These are phyloP conservation scores for Metarhizium sp. DNA, from an alignment of 2,329 filamentous ascomycete genomes.

Conservation along the genomic window DNA sequence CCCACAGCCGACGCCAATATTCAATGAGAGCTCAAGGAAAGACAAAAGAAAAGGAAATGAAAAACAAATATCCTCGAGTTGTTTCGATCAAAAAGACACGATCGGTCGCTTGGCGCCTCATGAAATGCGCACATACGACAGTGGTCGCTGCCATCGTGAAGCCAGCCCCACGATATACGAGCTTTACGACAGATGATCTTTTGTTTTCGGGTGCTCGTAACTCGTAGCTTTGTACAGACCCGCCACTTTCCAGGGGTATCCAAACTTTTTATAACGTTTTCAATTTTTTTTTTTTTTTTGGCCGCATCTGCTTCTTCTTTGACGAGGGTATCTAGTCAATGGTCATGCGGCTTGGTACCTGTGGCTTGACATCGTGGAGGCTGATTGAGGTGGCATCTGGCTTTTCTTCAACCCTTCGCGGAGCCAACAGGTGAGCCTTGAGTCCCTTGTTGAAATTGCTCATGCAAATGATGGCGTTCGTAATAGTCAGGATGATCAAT, in stretches of 20 bases:
- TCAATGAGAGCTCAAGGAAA: neutral
- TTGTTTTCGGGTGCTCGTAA: conserved; percentile 1
- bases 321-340: conserved; percentile 37
- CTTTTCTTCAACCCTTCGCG: conserved; percentile 40
- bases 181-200: neutral
- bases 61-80: neutral
- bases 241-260: conserved; percentile 1
- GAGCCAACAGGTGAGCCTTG: conserved; percentile 70
- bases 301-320: neutral
- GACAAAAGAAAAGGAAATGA: neutral
- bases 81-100: neutral
- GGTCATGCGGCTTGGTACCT: conserved; percentile 48
- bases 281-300: neutral
- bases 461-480: conserved; percentile 79
- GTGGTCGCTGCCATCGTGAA: neutral
- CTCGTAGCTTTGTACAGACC: conserved; percentile 6
- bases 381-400: conserved; percentile 46
- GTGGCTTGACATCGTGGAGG: conserved; percentile 47
- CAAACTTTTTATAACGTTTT: neutral
- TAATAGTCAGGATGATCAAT: conserved; percentile 79
- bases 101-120: neutral
- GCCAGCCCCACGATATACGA: neutral
- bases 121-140: neutral
- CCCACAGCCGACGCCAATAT: neutral
- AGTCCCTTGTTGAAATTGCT: conserved; percentile 84